Percentiles rank a stretch among this genome's conserved stretches.
phyloP scores from a whole-genome alignment of 352 stramenopile genomes.

The Globisporangium acanthophoron region DNA sequence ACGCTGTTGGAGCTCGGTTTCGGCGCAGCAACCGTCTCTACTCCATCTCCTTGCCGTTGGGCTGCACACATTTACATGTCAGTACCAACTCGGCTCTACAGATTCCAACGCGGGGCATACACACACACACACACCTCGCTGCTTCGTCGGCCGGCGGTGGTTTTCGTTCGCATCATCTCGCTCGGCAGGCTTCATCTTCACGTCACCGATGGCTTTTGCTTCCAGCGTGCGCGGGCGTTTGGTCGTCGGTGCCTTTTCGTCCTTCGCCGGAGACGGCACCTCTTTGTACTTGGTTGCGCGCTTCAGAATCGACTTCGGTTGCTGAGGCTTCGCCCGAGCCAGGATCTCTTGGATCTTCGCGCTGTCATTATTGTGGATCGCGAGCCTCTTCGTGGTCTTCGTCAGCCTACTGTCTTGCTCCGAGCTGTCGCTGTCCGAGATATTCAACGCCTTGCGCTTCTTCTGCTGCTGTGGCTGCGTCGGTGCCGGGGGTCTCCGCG shows the following conservation, averaged over 20 bases:
- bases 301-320: constrained; percentile 38
- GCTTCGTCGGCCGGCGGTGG: constrained; percentile 69
- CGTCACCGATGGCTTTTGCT: constrained; percentile 15
- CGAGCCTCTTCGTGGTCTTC: background rate
- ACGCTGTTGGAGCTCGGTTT: constrained; percentile 4
- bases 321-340: constrained; percentile 1
- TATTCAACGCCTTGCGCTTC: constrained; percentile 47
- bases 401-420: constrained; percentile 23
- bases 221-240: constrained; percentile 11
- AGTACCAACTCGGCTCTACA: background rate
- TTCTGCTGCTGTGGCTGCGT: background rate
- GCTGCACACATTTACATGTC: background rate
- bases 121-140: constrained; percentile 16
- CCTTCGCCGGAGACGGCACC: constrained; percentile 5
- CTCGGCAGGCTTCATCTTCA: constrained; percentile 1
- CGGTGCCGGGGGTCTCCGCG: constrained; percentile 11
- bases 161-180: constrained; percentile 32
- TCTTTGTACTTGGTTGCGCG: constrained; percentile 17
- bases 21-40: constrained; percentile 10
- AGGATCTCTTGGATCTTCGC: constrained; percentile 11
- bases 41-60: constrained; percentile 4
- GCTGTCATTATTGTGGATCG: background rate
- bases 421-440: constrained; percentile 43
- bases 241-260: background rate
- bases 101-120: background rate